These are phyloP conservation scores for Chalaropsis thielavioides DNA, from an alignment of 2,329 filamentous ascomycete genomes.

Conservation along the genomic window DNA sequence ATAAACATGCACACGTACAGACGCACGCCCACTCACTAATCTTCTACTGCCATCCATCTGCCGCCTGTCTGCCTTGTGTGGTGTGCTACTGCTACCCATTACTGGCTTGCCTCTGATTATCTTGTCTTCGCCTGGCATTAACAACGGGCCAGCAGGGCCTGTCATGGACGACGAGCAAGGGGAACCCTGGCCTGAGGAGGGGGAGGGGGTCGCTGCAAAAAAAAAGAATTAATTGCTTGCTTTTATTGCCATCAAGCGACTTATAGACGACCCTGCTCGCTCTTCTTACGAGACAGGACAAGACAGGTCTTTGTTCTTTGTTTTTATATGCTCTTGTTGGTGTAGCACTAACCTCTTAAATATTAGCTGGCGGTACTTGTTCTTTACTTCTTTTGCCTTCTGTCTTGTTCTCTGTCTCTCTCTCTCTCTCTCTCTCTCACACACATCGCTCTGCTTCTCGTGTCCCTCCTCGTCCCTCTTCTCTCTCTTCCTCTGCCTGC, in stretches of 20 bases:
- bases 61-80: constrained; percentile 1
- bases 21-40: background rate
- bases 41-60: background rate
- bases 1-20: background rate
- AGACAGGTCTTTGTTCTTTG: background rate
- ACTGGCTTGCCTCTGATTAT: background rate
- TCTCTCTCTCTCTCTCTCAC: background rate
- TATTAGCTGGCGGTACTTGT: background rate
- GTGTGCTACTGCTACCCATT: background rate
- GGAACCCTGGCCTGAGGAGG: background rate
- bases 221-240: background rate
- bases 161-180: background rate
- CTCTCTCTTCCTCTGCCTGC: background rate
- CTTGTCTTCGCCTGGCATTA: background rate
- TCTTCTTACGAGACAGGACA: background rate
- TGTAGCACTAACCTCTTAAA: background rate
- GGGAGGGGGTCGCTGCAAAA: background rate
- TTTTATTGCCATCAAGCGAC: background rate
- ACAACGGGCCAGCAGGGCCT: background rate
- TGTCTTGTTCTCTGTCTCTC: background rate
- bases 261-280: constrained; percentile 3
- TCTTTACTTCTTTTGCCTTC: background rate
- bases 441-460: no score
- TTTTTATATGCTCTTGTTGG: background rate
- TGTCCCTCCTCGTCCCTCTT: background rate